Evolutionary conservation across 202 grass and related monocot species (phyloP), one percentile per base, ranked within the genome.

Genomic region (Elaeis oleifera): DNA sequence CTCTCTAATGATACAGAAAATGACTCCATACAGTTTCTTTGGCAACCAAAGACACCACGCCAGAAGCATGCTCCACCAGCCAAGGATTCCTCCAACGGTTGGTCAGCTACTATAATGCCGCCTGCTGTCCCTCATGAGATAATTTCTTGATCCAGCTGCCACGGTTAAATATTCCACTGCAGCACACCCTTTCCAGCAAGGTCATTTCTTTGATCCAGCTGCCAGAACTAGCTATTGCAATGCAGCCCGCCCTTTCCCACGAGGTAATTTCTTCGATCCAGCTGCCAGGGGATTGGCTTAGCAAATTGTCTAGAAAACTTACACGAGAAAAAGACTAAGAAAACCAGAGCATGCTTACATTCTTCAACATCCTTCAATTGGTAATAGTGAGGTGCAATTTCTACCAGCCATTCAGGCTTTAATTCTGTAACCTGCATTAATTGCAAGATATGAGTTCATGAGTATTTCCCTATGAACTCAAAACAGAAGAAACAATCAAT

Each of bases 311-410:
- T 50, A 63, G 3, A 48, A 31, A 3, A 24, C 23, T 3, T 51
- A 59, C 19, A 51, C 0, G 54, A 36, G 52, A 39, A 74, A 5
- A 22, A 18, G 7, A 16, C 13, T 7, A 6, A 27, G 3, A 67
- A 54, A 6, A 8, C 50, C 36, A 21, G 0, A 39, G 53, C 23
- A 53, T 4, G 11, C 76, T 85, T 81, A 96, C 91, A 61, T 68
- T 96, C 92, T 18, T 96, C 87, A 7, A 96, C 84, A 23, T 96
- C 92, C 57, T 91, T 96, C 27, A 91, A 18, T 58, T 96, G 92
- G 76, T 97, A 97, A 63, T 89, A 97, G 55, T 91, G 92, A 18
- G 88, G 92, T 16, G 92, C 92, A 48, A 97, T 91, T 78, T 89
- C 92, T 60, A 86, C 79, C 60, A 89, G 65, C 84, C 92, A 97